phyloP scores from a whole-genome alignment of 2,329 filamentous ascomycete genomes.

The Thelonectria blattea region DNA sequence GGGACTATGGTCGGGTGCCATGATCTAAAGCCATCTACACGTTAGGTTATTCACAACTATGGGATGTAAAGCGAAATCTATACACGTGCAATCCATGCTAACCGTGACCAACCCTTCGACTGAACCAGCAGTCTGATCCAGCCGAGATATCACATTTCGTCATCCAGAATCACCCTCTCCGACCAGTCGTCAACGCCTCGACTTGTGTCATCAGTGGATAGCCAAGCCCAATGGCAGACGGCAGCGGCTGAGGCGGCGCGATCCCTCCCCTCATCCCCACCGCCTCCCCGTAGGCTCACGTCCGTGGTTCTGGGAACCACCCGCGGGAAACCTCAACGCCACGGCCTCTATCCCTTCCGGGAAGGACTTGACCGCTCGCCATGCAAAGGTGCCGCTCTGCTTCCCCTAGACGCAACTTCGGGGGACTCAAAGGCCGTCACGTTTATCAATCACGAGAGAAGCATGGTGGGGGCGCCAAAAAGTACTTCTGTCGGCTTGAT shows the following conservation, averaged over 20 bases:
- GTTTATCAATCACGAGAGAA: neutral
- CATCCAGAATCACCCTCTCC: slow-evolving; percentile 48
- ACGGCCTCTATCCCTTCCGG: slow-evolving; percentile 45
- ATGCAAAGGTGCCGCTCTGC: slow-evolving; percentile 23
- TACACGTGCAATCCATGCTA: neutral
- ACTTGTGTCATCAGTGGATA: slow-evolving; percentile 39
- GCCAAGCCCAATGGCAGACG: slow-evolving; percentile 23
- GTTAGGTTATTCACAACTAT: too few species aligned
- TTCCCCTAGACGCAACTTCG: neutral
- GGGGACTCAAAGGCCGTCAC: neutral
- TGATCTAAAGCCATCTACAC: neutral
- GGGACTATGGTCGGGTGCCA: neutral
- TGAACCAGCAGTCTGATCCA: neutral
- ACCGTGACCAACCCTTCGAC: neutral
- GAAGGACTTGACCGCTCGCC: slow-evolving; percentile 44
- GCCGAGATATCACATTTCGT: neutral
- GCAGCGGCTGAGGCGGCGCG: neutral
- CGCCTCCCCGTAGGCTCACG: slow-evolving; percentile 53
- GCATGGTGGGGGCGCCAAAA: neutral
- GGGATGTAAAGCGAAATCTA: too few species aligned
- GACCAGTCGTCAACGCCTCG: slow-evolving; percentile 55
- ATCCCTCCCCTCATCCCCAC: slow-evolving; percentile 41
- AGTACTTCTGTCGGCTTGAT: neutral
- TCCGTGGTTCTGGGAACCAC: slow-evolving; percentile 52
- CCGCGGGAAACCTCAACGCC: slow-evolving; percentile 46